phyloP scores from a whole-genome alignment of 768 basidiomycete genomes.

The Pisolithus tinctorius region DNA sequence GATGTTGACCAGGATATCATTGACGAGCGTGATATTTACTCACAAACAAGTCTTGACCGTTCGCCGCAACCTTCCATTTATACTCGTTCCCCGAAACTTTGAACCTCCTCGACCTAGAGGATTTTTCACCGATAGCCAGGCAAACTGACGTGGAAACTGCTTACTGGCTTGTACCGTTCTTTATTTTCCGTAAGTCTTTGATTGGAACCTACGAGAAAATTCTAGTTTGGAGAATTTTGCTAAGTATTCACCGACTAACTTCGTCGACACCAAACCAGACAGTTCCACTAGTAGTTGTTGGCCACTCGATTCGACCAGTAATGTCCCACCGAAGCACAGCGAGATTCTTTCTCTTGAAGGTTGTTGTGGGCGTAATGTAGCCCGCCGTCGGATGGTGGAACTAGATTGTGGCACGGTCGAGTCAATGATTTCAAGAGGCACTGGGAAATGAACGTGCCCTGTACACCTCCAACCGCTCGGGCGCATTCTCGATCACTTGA shows the following conservation, averaged over 20 bases:
- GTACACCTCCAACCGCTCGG: slow-evolving; percentile 35
- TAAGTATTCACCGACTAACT: slow-evolving; percentile 19
- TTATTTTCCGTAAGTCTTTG: slow-evolving; percentile 41
- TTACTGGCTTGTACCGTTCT: slow-evolving; percentile 46
- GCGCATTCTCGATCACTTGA: slow-evolving; percentile 24
- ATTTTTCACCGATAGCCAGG: neutral
- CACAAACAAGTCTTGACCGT: slow-evolving; percentile 40
- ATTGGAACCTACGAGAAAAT: slow-evolving; percentile 29
- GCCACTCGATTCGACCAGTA: slow-evolving; percentile 51
- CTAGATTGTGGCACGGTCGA: slow-evolving; percentile 13
- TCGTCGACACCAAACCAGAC: slow-evolving; percentile 45
- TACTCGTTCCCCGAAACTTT: slow-evolving; percentile 43
- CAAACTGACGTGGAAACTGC: slow-evolving; percentile 5
- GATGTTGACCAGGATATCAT: neutral
- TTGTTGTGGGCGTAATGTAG: slow-evolving; percentile 34
- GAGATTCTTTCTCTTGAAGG: slow-evolving; percentile 43
- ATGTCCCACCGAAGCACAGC: slow-evolving; percentile 40
- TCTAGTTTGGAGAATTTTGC: neutral
- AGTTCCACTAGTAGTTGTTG: slow-evolving; percentile 35
- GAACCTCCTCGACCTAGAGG: slow-evolving; percentile 46
- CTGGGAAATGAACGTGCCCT: slow-evolving; percentile 23
- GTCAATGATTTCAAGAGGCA: neutral
- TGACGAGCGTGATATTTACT: slow-evolving; percentile 12
- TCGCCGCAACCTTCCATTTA: slow-evolving; percentile 49
- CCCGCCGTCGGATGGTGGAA: slow-evolving; percentile 43